Conservation (phyloP, 2,329 filamentous ascomycete species). For the Clonostachys byssicola region DNA sequence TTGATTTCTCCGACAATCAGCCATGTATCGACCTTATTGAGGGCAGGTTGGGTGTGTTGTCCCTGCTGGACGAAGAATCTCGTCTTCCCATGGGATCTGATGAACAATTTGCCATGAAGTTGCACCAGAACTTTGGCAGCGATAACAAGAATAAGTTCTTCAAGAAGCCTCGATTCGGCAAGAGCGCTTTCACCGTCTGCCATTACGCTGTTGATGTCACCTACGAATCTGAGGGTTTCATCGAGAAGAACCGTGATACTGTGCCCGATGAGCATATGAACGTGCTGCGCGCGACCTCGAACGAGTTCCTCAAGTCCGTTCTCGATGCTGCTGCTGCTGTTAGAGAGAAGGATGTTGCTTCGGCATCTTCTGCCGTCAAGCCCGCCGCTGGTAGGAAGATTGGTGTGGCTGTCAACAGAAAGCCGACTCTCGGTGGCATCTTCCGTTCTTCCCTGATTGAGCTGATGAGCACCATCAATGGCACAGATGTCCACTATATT, state of each 20-base stretch:
- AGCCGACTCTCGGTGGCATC: slow-evolving; percentile 94
- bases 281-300: slow-evolving; percentile 78
- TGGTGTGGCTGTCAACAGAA: slow-evolving; percentile 88
- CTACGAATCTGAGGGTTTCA: slow-evolving; percentile 98
- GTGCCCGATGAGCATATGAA: slow-evolving; percentile 98
- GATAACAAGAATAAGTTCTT: slow-evolving; percentile 92
- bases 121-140: slow-evolving; percentile 88
- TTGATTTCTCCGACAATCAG: slow-evolving; percentile 98
- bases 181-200: slow-evolving; percentile 95
- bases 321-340: slow-evolving; percentile 81
- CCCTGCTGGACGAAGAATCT: slow-evolving; percentile 92
- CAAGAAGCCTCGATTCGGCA: slow-evolving; percentile 97
- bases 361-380: slow-evolving; percentile 66
- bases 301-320: slow-evolving; percentile 79
- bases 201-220: slow-evolving; percentile 98
- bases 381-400: slow-evolving; percentile 79
- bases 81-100: slow-evolving; percentile 95
- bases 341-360: slow-evolving; percentile 79
- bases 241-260: slow-evolving; percentile 98
- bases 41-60: slow-evolving; percentile 89
- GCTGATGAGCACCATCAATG: slow-evolving; percentile 96
- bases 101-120: slow-evolving; percentile 92
- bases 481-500: slow-evolving; percentile 98
- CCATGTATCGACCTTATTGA: slow-evolving; percentile 98
- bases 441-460: slow-evolving; percentile 99